These are phyloP conservation scores for Coemansia sp. DNA, from an alignment of 192 early-diverging fungal species.

Conservation along the genomic window DNA sequence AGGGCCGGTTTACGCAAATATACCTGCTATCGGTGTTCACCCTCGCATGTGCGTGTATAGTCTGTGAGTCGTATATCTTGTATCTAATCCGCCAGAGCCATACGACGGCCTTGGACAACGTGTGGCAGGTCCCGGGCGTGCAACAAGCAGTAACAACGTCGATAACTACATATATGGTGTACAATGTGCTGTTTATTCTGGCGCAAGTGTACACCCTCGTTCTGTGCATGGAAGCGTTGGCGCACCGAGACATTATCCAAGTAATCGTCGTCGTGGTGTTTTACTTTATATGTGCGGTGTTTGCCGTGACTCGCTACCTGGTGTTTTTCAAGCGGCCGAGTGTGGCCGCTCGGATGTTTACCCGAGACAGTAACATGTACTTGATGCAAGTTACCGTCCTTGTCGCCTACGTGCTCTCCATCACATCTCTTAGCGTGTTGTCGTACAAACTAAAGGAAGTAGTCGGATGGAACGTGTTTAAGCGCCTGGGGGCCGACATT, in stretches of 20 bases:
- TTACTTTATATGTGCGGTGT: constrained; percentile 40
- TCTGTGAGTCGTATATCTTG: constrained; percentile 45
- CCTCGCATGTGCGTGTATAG: constrained; percentile 38
- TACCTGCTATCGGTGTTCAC: constrained; percentile 28
- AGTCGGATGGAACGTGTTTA: constrained; percentile 53
- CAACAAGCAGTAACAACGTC: constrained; percentile 39
- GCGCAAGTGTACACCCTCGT: constrained; percentile 48
- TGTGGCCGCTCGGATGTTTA: constrained; percentile 40
- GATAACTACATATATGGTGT: constrained; percentile 45
- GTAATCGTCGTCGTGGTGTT: constrained; percentile 45
- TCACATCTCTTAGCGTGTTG: constrained; percentile 31
- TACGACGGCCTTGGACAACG: constrained; percentile 7
- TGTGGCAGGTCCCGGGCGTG: constrained; percentile 40
- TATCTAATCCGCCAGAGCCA: constrained; percentile 25
- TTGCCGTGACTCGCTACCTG: constrained; percentile 29
- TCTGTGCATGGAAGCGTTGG: constrained; percentile 42
- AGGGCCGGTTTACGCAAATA: constrained; percentile 24
- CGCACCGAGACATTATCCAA: constrained; percentile 47
- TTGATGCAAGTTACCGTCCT: constrained; percentile 42
- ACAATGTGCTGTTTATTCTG: constrained; percentile 49
- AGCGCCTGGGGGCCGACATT: constrained; percentile 54
- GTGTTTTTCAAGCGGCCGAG: constrained; percentile 38
- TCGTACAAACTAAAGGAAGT: constrained; percentile 55
- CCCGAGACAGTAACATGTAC: constrained; percentile 38
- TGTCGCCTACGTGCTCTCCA: constrained; percentile 22